A percentile compares a stretch with the other conserved stretches of the same genome.
phyloP scores from a whole-genome alignment of 805 yeast genomes.

The Yamadazyma philogaea region DNA sequence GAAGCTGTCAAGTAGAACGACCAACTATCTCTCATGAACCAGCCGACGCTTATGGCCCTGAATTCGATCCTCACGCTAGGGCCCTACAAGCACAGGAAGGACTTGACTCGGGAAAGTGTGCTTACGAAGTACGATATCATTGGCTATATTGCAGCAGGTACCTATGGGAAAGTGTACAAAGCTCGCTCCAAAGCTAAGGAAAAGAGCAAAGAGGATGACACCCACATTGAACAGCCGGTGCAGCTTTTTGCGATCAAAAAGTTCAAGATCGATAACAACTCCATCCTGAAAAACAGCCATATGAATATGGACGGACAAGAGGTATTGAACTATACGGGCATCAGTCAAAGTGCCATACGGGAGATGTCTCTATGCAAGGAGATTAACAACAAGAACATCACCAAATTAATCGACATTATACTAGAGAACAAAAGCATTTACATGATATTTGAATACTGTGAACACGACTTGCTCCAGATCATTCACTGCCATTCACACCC shows the following conservation, averaged over 20 bases:
- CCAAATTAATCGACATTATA: conserved; percentile 75
- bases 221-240: conserved; percentile 6
- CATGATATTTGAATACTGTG: conserved; percentile 95
- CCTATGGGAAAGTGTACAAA: conserved; percentile 93
- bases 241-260: conserved; percentile 83
- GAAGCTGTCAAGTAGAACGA: too few relatives aligned
- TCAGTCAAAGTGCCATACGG: conserved; percentile 91
- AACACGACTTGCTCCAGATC: conserved; percentile 90
- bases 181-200: conserved; percentile 49
- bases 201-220: conserved; percentile 21
- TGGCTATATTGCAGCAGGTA: conserved; percentile 98
- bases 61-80: conserved; percentile 39
- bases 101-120: conserved; percentile 65
- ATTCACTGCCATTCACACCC: conserved; percentile 94
- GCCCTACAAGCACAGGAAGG: conserved; percentile 51
- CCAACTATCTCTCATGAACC: conserved; percentile 22
- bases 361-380: conserved; percentile 96
- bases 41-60: conserved; percentile 39
- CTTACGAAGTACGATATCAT: conserved; percentile 81
- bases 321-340: conserved; percentile 84
- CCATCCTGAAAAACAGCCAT: conserved; percentile 33
- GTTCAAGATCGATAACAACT: conserved; percentile 75
- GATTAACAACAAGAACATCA: conserved; percentile 73
- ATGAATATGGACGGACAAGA: conserved; percentile 67
- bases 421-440: conserved; percentile 86